phyloP scores from a whole-genome alignment of 805 yeast species.

The Starmerella potacharoeniae region DNA sequence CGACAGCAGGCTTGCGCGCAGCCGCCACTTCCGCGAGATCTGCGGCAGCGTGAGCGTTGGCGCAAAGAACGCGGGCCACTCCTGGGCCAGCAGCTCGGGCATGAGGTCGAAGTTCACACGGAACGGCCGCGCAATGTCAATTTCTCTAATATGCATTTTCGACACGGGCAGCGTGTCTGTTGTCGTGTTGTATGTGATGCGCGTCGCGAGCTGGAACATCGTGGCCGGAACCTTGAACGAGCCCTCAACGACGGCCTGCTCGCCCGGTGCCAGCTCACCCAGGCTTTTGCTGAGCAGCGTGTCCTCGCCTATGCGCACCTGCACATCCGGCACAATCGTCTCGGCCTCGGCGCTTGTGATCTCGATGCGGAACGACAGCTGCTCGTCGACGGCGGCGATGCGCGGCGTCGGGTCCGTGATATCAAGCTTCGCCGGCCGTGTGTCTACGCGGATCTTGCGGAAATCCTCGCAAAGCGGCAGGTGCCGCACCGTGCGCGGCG shows the following conservation, averaged over 20 bases:
- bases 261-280: background rate
- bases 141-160: slow-evolving; percentile 17
- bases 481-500: slow-evolving; percentile 10
- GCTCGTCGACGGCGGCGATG: slow-evolving; percentile 24
- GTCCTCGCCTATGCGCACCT: background rate
- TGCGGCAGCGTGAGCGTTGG: slow-evolving; percentile 25
- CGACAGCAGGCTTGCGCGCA: slow-evolving; percentile 25
- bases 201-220: slow-evolving; percentile 11
- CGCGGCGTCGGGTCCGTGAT: slow-evolving; percentile 16
- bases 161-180: slow-evolving; percentile 24
- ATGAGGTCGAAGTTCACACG: slow-evolving; percentile 29
- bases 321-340: slow-evolving; percentile 16
- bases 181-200: slow-evolving; percentile 19
- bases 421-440: slow-evolving; percentile 27
- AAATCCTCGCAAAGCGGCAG: slow-evolving; percentile 7
- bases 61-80: slow-evolving; percentile 32
- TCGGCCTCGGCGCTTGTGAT: slow-evolving; percentile 25
- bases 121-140: slow-evolving; percentile 30
- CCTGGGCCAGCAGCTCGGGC: slow-evolving; percentile 26
- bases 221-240: slow-evolving; percentile 9
- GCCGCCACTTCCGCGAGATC: slow-evolving; percentile 29
- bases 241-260: background rate
- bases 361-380: slow-evolving; percentile 11
- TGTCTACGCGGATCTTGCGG: slow-evolving; percentile 11
- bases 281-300: background rate